Evolutionary conservation across 805 yeast genomes (phyloP), one percentile per base, ranked within the genome.

Genomic region (Diddensiella santjacobensis): DNA sequence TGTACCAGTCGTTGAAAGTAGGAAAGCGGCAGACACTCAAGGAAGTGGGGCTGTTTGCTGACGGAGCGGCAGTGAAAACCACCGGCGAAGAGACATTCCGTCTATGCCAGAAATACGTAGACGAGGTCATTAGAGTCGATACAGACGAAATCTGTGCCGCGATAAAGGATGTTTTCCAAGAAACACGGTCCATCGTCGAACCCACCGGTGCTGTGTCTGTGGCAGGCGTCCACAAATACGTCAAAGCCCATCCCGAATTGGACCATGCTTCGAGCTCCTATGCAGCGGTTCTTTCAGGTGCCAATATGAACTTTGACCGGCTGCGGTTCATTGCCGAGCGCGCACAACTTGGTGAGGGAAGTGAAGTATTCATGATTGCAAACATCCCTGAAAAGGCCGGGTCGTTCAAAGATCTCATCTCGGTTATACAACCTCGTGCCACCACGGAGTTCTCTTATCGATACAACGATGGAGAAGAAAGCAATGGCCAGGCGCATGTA

Each of bases 81-180:
- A 74, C 88, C 19, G 99, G 99, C 52, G 86, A 82, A 51, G 99
- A 95, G 68, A 86, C 96, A 10, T 93, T 87, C 74, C 75, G 93
- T 60, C 75, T 91, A 8, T 80, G 89, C 57, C 71, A 76, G 57
- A 80, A 84, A 41, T 77, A 78, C 50, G 87, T 95, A n/a, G 99
- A 93, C 66, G 98, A 88, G 54, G 83, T 90, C 37, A 82, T 90
- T 3, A 72, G 78, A 22, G 96, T 89, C 3, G 76, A 79, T 61
- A 90, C 97, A 10, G 98, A 90, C 67, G 99, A 93, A 71, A 81
- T 93, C 49, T 87, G 85, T 73, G 99, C 99, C 18, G 98, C 97
- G 38, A 89, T 93, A 55, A 91, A 93, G 66, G 99, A 93, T 64
- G 81, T 93, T 39, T 93, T 93, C 62, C 96, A 89, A 65, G 99